phyloP scores from a whole-genome alignment of 768 basidiomycete species.

The Leccinum subgranulosum region DNA sequence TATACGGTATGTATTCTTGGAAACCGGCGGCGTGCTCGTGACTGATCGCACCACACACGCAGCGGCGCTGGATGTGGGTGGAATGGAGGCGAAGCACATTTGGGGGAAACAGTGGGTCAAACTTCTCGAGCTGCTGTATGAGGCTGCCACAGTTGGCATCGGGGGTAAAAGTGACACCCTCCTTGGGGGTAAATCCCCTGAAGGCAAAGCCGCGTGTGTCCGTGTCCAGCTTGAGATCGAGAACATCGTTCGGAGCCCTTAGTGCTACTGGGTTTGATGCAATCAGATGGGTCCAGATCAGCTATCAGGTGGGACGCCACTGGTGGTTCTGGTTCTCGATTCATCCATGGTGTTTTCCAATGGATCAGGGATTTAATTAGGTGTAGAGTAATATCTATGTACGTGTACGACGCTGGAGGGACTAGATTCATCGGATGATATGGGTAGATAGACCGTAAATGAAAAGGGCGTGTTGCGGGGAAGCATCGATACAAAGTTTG shows the following conservation, averaged over 20 bases:
- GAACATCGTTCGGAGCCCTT: constrained; percentile 43
- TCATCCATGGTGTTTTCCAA: background rate
- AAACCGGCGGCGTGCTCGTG: background rate
- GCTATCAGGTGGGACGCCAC: constrained; percentile 17
- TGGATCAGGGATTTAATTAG: constrained; percentile 5
- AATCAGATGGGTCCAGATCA: background rate
- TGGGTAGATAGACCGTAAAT: constrained; percentile 17
- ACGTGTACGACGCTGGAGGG: constrained; percentile 13
- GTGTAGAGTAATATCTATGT: constrained; percentile 11
- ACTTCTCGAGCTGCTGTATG: constrained; percentile 61
- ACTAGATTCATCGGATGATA: constrained; percentile 4
- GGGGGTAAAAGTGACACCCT: constrained; percentile 32
- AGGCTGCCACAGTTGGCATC: constrained; percentile 56
- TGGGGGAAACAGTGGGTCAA: constrained; percentile 85
- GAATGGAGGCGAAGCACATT: constrained; percentile 52
- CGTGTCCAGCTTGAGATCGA: constrained; percentile 67
- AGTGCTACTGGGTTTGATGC: constrained; percentile 10
- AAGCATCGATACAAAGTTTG: constrained; percentile 19
- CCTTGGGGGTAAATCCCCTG: constrained; percentile 59
- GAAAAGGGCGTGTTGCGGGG: constrained; percentile 28
- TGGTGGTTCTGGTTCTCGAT: constrained; percentile 4
- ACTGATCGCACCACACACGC: constrained; percentile 29
- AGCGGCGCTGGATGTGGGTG: constrained; percentile 75
- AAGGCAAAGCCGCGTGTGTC: constrained; percentile 61
- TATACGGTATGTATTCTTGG: constrained; percentile 49